Conservation (phyloP, 1,139 yeast species). For the Lodderomyces pseudojiufengensis region DNA sequence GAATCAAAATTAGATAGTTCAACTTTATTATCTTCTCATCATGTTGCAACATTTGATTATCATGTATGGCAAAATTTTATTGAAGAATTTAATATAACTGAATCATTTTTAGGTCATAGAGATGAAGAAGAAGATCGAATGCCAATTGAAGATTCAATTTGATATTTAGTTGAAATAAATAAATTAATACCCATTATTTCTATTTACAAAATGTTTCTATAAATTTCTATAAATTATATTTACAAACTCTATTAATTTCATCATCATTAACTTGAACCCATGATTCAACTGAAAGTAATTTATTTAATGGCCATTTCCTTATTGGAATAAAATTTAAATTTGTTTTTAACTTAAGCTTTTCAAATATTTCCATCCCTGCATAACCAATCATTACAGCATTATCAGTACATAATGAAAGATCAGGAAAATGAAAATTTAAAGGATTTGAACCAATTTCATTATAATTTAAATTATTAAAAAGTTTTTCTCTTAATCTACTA, state of each 20-base stretch:
- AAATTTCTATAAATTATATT: conserved; percentile 8
- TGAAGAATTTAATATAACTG: conserved; percentile 46
- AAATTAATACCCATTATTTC: not conserved
- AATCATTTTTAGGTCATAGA: conserved; percentile 51
- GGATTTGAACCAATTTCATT: conserved; percentile 9
- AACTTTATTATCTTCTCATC: conserved; percentile 25
- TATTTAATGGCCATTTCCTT: conserved; percentile 71
- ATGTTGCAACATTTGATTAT: conserved; percentile 68
- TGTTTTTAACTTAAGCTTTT: conserved; percentile 45
- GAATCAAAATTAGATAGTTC: conserved; percentile 10
- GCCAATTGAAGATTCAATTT: conserved; percentile 18
- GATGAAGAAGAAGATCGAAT: conserved; percentile 29
- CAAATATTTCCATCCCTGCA: conserved; percentile 88
- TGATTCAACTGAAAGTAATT: conserved; percentile 45
- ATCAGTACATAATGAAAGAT: conserved; percentile 76
- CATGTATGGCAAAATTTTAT: conserved; percentile 59
- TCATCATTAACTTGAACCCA: conserved; percentile 35
- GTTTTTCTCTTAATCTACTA: conserved; percentile 47
- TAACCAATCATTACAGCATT: conserved; percentile 97
- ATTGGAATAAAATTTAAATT: conserved; percentile 54
- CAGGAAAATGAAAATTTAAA: conserved; percentile 57
- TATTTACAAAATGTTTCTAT: not conserved
- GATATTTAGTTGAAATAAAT: conserved; percentile 2
- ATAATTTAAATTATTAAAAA: conserved; percentile 33
- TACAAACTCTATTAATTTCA: conserved; percentile 14